Evolutionary conservation across 345 rosid genomes (phyloP).

Genomic region (Leavenworthia alabamica): DNA sequence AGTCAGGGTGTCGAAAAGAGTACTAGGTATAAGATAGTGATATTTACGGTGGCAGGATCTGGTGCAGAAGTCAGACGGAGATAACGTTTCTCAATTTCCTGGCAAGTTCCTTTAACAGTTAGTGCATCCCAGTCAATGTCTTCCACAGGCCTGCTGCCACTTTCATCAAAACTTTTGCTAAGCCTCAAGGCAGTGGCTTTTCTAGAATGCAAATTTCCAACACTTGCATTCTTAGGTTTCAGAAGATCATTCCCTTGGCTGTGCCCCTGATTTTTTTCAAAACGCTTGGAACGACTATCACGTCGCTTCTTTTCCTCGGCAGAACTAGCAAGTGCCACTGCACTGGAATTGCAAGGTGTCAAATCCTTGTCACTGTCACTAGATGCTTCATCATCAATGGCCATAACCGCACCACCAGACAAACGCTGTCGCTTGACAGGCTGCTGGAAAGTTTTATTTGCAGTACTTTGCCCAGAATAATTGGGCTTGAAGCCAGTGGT

Average conservation of each 20-base stretch:
- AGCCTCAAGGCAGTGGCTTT: conserved; percentile 71
- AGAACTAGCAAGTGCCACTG: conserved; percentile 56
- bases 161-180: conserved; percentile 64
- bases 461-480: conserved; percentile 44
- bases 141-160: conserved; percentile 87
- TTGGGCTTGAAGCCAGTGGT: conserved; percentile 34
- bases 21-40: conserved; percentile 19
- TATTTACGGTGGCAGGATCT: conserved; percentile 85
- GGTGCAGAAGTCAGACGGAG: conserved; percentile 99
- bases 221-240: conserved; percentile 58
- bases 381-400: conserved; percentile 66
- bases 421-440: conserved; percentile 73
- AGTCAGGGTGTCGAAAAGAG: conserved; percentile 10
- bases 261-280: conserved; percentile 70
- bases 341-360: conserved; percentile 70
- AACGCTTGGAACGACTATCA: conserved; percentile 87
- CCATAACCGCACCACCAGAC: conserved; percentile 36
- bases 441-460: conserved; percentile 48
- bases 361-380: conserved; percentile 97
- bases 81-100: conserved; percentile 93
- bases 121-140: conserved; percentile 98
- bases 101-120: conserved; percentile 92
- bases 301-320: conserved; percentile 93
- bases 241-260: conserved; percentile 45
- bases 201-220: conserved; percentile 57